Percentiles rank a stretch among this genome's conserved stretches.
These are phyloP conservation scores for Yamadazyma ubonensis DNA, from an alignment of 805 yeast species.

Conservation along the genomic window DNA sequence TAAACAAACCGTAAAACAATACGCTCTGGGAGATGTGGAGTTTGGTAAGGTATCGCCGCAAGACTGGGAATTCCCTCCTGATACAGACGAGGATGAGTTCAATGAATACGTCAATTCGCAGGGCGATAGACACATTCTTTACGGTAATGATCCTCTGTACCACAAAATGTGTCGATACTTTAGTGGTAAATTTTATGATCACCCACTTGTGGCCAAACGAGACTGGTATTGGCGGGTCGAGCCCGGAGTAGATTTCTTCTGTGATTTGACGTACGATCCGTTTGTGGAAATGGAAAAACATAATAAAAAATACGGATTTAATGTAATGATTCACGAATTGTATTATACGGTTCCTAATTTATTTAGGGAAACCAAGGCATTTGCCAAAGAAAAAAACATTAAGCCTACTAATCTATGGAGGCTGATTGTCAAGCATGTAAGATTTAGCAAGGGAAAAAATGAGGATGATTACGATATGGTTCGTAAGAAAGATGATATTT, in stretches of 20 bases:
- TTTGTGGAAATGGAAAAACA: slow-evolving; percentile 71
- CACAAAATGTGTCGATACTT: slow-evolving; percentile 96
- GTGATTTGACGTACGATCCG: slow-evolving; percentile 92
- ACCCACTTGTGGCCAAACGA: slow-evolving; percentile 63
- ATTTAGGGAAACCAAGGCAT: slow-evolving; percentile 69
- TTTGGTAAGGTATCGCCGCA: slow-evolving; percentile 64
- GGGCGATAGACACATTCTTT: slow-evolving; percentile 80
- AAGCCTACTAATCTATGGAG: slow-evolving; percentile 67
- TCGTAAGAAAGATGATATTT: slow-evolving; percentile 19
- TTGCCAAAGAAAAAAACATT: slow-evolving; percentile 45
- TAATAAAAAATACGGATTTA: slow-evolving; percentile 81
- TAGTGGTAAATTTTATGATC: slow-evolving; percentile 79
- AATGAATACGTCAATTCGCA: slow-evolving; percentile 64
- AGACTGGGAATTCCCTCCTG: slow-evolving; percentile 66
- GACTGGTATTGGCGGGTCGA: slow-evolving; percentile 98
- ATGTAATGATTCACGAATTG: slow-evolving; percentile 74
- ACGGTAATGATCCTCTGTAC: slow-evolving; percentile 79
- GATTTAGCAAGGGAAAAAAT: slow-evolving; percentile 23
- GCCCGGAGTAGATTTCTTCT: slow-evolving; percentile 85
- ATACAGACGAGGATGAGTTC: slow-evolving; percentile 42
- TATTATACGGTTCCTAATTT: slow-evolving; percentile 79
- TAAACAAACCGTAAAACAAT: slow-evolving; percentile 45
- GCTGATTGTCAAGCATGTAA: slow-evolving; percentile 48
- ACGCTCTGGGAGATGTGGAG: slow-evolving; percentile 61
- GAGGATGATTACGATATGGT: slow-evolving; percentile 24